Evolutionary conservation across 805 yeast species (phyloP), one percentile per base, ranked within the genome.

Genomic region (Hanseniaspora meyeri): DNA sequence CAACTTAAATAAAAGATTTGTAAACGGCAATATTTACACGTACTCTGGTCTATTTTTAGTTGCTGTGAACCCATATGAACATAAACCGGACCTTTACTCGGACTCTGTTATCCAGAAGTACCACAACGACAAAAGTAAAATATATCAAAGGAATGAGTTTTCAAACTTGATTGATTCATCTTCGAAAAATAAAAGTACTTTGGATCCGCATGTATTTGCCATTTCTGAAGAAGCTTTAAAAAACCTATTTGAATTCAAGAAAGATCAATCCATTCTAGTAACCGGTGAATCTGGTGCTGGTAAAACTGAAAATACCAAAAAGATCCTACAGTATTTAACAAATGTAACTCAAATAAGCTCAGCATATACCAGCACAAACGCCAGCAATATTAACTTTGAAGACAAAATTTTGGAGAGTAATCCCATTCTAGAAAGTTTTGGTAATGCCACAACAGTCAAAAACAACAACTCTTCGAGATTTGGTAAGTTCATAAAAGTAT

Each of bases 271-370:
- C 12, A 88, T 93, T 56, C 74, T 93, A 51, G 97, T 93, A n/a
- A 93, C 98, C 0, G 99, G 99, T 61, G 99, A 93, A 67, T 85
- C 95, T 27, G 99, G 99, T 62, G 98, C 99, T 0, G 99, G 99
- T 54, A 93, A 93, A 67, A 93, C 99, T 0, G 98, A 93, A 70
- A 93, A 88, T 62, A 93, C 99, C 4, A 93, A 93, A 68, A 89
- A 86, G 66, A 89, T 93, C 56, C 84, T 93, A 59, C 97, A 90
- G 67, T 93, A 89, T 67, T 75, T 93, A 57, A 87, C 96, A 0
- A 81, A 87, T 8, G 82, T 87, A 31, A 80, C 95, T 1, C 65
- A 77, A 10, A 62, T 69, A 56, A 63, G 64, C 38, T 55, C 61
- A 36, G 58, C 56, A 14, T 12, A 20, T 16, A 19, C 32, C 20